Evolutionary conservation across 805 yeast species (phyloP).

Genomic region (Candida namnaoensis): DNA sequence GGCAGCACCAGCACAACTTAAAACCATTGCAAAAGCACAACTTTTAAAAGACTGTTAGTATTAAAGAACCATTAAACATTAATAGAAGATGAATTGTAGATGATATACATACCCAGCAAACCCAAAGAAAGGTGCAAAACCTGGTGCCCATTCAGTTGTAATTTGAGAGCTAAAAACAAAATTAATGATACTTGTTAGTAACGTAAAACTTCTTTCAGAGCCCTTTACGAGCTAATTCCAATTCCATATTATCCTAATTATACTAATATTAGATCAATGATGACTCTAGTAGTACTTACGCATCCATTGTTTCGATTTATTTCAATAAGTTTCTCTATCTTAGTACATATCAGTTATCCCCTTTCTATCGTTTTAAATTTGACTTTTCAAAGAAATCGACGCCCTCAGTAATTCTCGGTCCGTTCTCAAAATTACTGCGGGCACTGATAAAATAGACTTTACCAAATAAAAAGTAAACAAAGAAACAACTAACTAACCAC

Average conservation of each 20-base stretch:
- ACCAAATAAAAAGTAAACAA: not conserved
- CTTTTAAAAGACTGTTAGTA: constrained; percentile 11
- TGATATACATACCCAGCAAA: constrained; percentile 63
- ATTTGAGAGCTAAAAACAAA: constrained; percentile 22
- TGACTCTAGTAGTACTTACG: not conserved
- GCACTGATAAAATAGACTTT: too few relatives aligned
- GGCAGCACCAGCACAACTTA: constrained; percentile 97
- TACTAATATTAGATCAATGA: too few relatives aligned
- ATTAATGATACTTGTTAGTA: not conserved
- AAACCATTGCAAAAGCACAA: constrained; percentile 85
- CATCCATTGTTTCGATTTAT: not conserved
- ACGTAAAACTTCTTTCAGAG: not conserved
- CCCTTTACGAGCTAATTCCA: too few relatives aligned
- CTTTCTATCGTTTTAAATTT: too few relatives aligned
- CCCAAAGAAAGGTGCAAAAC: constrained; percentile 94
- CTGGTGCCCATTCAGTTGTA: constrained; percentile 68
- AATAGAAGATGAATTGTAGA: not conserved
- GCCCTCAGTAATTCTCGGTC: not conserved
- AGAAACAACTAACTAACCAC: not conserved
- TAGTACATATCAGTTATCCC: too few relatives aligned
- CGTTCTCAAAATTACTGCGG: not conserved
- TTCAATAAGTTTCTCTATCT: too few relatives aligned
- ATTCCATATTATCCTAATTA: too few relatives aligned
- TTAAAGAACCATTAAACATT: too few relatives aligned
- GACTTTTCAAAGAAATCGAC: too few relatives aligned